Evolutionary conservation across 108 stramenopile genomes (phyloP).

Genomic region (Nitzschia putrida): DNA sequence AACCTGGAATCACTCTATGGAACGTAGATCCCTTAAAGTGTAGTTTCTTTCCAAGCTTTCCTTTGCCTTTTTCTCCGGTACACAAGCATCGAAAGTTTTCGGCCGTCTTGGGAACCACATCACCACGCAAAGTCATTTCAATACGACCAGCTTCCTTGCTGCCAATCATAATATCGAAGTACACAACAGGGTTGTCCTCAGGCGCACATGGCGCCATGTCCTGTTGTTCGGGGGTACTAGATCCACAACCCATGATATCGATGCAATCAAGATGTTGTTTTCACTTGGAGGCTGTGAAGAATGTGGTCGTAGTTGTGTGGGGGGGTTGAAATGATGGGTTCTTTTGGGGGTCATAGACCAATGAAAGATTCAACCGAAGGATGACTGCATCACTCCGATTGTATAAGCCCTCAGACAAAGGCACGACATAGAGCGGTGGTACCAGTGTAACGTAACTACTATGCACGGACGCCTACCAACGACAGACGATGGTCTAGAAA

Average conservation of each 20-base stretch:
- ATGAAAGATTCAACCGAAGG: too few species aligned
- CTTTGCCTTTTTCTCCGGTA: slow-evolving; percentile 68
- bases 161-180: slow-evolving; percentile 95
- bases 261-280: too few species aligned
- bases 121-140: slow-evolving; percentile 82
- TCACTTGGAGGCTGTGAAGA: too few species aligned
- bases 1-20: slow-evolving; percentile 81
- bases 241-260: slow-evolving; percentile 31
- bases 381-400: too few species aligned
- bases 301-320: too few species aligned
- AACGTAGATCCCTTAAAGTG: slow-evolving; percentile 92
- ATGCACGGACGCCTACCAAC: too few species aligned
- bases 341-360: too few species aligned
- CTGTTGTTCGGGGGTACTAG: slow-evolving; percentile 12
- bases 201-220: slow-evolving; percentile 9
- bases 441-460: too few species aligned
- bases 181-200: slow-evolving; percentile 85
- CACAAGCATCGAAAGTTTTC: slow-evolving; percentile 85
- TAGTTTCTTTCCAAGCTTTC: slow-evolving; percentile 55
- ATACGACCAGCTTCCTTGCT: slow-evolving; percentile 75
- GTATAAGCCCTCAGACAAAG: too few species aligned
- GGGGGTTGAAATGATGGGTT: too few species aligned
- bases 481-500: too few species aligned
- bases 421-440: too few species aligned
- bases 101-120: slow-evolving; percentile 86